These are phyloP conservation scores for Fusarium sp. DNA, from an alignment of 2,329 filamentous ascomycete species.

Conservation along the genomic window DNA sequence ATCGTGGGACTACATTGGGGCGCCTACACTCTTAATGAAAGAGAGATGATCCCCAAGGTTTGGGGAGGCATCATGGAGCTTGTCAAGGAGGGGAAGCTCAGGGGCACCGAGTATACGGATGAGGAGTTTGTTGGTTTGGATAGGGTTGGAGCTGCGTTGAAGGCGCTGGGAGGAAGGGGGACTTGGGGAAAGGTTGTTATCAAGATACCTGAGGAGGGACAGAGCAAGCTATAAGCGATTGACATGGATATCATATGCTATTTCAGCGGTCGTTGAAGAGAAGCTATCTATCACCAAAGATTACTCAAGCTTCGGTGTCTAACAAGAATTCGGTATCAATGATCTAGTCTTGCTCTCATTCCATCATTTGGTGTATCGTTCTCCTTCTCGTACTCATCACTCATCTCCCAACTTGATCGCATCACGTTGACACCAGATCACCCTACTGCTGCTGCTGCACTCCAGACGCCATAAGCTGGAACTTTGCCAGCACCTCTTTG, in stretches of 20 bases:
- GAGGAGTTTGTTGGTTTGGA: conserved; percentile 87
- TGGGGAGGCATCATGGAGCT: conserved; percentile 88
- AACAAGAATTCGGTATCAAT: conserved; percentile 24
- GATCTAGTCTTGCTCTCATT: conserved; percentile 35
- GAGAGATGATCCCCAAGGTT: conserved; percentile 77
- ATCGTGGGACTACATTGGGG: conserved; percentile 95
- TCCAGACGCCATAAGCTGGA: conserved; percentile 58
- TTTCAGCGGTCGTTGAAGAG: neutral
- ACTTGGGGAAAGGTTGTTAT: conserved; percentile 98
- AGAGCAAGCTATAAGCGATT: conserved; percentile 66
- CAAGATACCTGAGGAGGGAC: conserved; percentile 79
- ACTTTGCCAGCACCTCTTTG: conserved; percentile 77
- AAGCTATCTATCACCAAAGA: neutral
- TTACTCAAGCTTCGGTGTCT: conserved; percentile 1
- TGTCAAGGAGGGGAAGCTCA: conserved; percentile 83
- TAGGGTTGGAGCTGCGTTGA: conserved; percentile 80
- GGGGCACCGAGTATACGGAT: conserved; percentile 86
- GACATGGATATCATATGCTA: neutral
- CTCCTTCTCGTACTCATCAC: conserved; percentile 20
- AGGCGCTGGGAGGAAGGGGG: conserved; percentile 82
- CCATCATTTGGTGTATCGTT: conserved; percentile 34
- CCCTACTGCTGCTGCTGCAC: conserved; percentile 35
- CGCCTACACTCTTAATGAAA: conserved; percentile 82
- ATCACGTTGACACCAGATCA: neutral
- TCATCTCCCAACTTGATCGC: conserved; percentile 5